A percentile compares a stretch with the other conserved stretches of the same genome.
These are phyloP conservation scores for Lipomyces mesembrius DNA, from an alignment of 805 yeast species.

Conservation along the genomic window DNA sequence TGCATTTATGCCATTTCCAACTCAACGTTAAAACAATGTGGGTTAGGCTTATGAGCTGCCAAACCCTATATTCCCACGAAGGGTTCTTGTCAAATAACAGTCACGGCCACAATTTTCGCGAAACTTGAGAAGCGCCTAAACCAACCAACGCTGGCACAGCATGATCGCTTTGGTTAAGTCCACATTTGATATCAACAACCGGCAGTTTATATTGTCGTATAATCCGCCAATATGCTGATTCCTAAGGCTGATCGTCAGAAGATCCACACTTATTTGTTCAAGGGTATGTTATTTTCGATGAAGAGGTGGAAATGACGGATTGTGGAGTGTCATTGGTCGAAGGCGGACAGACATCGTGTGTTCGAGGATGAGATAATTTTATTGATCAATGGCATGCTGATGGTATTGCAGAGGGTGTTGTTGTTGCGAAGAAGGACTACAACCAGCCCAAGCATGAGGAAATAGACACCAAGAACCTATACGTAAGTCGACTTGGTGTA, in stretches of 20 bases:
- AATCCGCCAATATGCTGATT: constrained; percentile 76
- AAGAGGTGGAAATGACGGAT: neutral
- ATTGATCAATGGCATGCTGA: neutral
- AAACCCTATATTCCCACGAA: too few relatives aligned
- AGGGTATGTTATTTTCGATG: constrained; percentile 67
- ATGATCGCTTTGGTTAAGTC: neutral
- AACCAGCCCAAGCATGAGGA: constrained; percentile 97
- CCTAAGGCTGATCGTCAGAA: constrained; percentile 99
- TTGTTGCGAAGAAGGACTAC: constrained; percentile 96
- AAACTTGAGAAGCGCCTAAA: neutral
- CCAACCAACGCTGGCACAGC: neutral
- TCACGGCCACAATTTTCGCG: neutral
- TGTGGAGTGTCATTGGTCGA: neutral
- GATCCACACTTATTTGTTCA: constrained; percentile 99
- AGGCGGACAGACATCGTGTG: neutral
- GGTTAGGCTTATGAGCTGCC: too few relatives aligned
- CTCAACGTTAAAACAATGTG: too few relatives aligned
- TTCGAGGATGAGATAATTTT: neutral
- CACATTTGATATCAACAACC: neutral
- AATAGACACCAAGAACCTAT: constrained; percentile 97
- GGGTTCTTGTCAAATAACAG: neutral
- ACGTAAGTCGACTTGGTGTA: constrained; percentile 49
- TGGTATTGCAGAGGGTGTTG: constrained; percentile 84
- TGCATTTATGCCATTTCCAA: too few relatives aligned
- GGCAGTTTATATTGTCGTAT: neutral